These are phyloP conservation scores for Trifolium pratense DNA, from an alignment of 306 rosid species.

Conservation along the genomic window DNA sequence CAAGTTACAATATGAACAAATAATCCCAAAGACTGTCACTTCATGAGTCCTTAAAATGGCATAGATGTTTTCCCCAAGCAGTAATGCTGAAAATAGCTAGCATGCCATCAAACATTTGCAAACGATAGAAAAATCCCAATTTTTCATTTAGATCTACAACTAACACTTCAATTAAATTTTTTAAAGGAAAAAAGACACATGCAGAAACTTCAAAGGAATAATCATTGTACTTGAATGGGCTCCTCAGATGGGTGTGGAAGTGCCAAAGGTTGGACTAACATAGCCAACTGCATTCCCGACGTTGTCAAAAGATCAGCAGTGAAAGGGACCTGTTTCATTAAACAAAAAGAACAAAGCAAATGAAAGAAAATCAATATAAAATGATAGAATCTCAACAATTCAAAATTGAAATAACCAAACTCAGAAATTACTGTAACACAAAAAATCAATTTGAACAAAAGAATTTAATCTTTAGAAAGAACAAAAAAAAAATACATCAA, in stretches of 20 bases:
- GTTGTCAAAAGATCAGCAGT: slow-evolving; percentile 89
- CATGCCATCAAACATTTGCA: slow-evolving; percentile 30
- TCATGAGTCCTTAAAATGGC: slow-evolving; percentile 26
- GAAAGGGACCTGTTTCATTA: slow-evolving; percentile 75
- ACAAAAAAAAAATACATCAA: slow-evolving; percentile 32
- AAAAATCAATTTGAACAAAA: slow-evolving; percentile 33
- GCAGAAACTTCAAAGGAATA: slow-evolving; percentile 34
- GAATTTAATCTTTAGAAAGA: slow-evolving; percentile 6
- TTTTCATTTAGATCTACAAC: slow-evolving; percentile 29
- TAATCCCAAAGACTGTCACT: slow-evolving; percentile 29
- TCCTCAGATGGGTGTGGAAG: slow-evolving; percentile 98
- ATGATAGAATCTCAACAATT: slow-evolving; percentile 29
- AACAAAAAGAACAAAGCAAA: slow-evolving; percentile 41
- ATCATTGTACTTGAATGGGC: slow-evolving; percentile 75
- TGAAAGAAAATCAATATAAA: slow-evolving; percentile 35
- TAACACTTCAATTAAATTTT: slow-evolving; percentile 18
- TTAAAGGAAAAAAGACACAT: slow-evolving; percentile 19
- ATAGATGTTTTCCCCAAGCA: slow-evolving; percentile 22
- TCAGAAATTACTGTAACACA: slow-evolving; percentile 23
- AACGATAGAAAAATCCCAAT: slow-evolving; percentile 13
- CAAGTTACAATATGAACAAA: slow-evolving; percentile 8
- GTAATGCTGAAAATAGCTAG: slow-evolving; percentile 20
- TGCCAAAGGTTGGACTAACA: slow-evolving; percentile 95
- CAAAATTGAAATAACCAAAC: slow-evolving; percentile 23
- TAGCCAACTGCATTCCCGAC: slow-evolving; percentile 96